Conservation (phyloP, 1,139 yeast genomes). For the Protomyces pachydermus region DNA sequence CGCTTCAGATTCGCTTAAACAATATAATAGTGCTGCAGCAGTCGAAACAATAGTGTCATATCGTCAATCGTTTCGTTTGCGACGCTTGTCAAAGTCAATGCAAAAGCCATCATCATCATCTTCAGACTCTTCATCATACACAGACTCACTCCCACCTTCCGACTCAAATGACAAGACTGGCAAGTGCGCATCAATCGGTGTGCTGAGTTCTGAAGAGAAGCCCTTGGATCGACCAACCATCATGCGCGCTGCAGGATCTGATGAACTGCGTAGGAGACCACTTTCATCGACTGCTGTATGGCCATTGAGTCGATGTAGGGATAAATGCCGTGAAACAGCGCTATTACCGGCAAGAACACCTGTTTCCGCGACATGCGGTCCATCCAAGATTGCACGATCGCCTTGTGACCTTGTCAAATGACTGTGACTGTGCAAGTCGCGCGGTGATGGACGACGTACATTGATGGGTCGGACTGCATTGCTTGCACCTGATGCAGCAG, state of each 20-base stretch:
- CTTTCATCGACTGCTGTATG: not conserved
- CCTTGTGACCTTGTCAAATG: not conserved
- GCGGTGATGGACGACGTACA: not conserved
- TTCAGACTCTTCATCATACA: not conserved
- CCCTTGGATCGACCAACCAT: slow-evolving; percentile 10
- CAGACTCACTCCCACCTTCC: not conserved
- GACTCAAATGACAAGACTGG: slow-evolving; percentile 3
- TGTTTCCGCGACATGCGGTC: not conserved
- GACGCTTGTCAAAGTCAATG: slow-evolving; percentile 19
- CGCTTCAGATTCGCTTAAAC: too few species aligned
- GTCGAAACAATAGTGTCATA: too few species aligned
- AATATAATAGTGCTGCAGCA: too few species aligned
- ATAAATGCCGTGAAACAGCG: not conserved
- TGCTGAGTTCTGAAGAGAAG: not conserved
- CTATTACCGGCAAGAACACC: not conserved
- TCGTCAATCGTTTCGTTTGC: not conserved
- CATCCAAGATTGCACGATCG: not conserved
- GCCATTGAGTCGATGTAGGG: not conserved
- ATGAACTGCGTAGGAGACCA: not conserved
- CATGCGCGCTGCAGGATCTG: slow-evolving; percentile 1
- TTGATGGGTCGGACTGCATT: not conserved
- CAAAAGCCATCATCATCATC: slow-evolving; percentile 16
- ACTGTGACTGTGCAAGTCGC: not conserved
- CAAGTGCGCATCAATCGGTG: not conserved
- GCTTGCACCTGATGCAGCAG: not conserved